Base-by-base conservation (phyloP, 2,329 filamentous ascomycete species). In the Aspergillus hiratsukae region DNA sequence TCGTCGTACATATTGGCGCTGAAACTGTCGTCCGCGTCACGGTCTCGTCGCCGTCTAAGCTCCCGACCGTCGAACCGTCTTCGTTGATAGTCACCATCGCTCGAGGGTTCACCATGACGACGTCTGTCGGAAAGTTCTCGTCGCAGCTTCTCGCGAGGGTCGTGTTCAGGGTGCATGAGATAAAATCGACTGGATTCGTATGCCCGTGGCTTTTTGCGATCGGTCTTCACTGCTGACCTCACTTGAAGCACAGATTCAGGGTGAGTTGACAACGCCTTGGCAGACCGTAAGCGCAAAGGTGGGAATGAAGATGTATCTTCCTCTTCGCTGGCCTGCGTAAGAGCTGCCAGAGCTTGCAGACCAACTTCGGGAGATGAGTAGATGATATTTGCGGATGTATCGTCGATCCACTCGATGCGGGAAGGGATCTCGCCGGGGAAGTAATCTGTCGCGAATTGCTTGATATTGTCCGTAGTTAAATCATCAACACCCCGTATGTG, bases 381-480 rank as follows among this genome's bases (percentile, higher is more conserved):
- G 52, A 96, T 75, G 53, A 97, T 79, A 70, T 97, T 97, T 60
- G 91, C 90, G 0, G 91, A 93, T 6, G 85, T 87, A 73, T 99
- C 94, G 71, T 97, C 90, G 63, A 99, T 91, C 94, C 94, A 99
- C 76, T 97, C 91, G 61, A 97, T 80, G 59, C 83, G 81, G 55
- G 83, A 78, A 55, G 86, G 78, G 52, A 77, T 68, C 54, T 81
- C 78, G 14, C 74, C 71, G 37, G 80, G 76, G 66, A 83, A 91
- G 71, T 94, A 83, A 60, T 89, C 81, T 49, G 79, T 75, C 8
- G 90, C 84, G 66, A 91, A 97, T 57, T 82, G 79, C 64, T 88
- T 87, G 65, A 97, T 87, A 61, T 96, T 86, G 54, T 85, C 82
- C 28, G 91, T 91, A 31, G 88, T 90, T 69, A 97, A 79, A 46